Base-by-base conservation (phyloP, 441 rosid genomes). In the Isatis lusitanica region DNA sequence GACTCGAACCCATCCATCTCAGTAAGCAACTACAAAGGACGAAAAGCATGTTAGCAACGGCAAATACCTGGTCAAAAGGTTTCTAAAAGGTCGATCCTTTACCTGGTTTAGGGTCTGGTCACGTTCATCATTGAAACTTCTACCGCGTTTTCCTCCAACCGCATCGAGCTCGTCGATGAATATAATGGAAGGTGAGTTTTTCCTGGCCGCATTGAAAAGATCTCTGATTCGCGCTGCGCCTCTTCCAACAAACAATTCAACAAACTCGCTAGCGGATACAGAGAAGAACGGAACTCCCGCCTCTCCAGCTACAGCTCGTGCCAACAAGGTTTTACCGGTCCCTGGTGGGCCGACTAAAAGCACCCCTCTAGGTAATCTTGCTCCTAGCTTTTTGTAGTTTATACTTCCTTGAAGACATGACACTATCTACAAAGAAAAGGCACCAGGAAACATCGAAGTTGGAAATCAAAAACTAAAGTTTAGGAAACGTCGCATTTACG, bases 291-390 rank as follows among this genome's bases (percentile, higher is more conserved):
- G 98, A 44, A 90, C 97, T 82, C 97, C 97, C 0, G 97, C 97
- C 81, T 91, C 99, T 63, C 98, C 97, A 44, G 98, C 98, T 63
- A 93, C 97, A 24, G 98, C 99, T 67, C 97, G 94, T 46, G 99
- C 99, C 72, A 95, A 81, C 77, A 95, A 82, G 58, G 98, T 95
- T 81, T 95, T 95, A 73, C 99, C 98, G 0, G 97, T 93, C 77
- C 99, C 99, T 4, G 98, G 99, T 48, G 98, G 98, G 55, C 98
- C 99, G 40, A 88, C 95, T 70, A 95, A 82, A 82, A 95, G 82
- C 68, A 93, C 94, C 56, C 99, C 98, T 83, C 88, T 85, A 6
- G 99, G 99, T 73, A 92, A 73, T 71, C 88, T 90, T 46, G 98
- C 99, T 74, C 97, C 99, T 44, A 95, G 82, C 53, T 86, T 91